phyloP scores from a whole-genome alignment of 345 rosid species.

The Capsella bursapastoris region DNA sequence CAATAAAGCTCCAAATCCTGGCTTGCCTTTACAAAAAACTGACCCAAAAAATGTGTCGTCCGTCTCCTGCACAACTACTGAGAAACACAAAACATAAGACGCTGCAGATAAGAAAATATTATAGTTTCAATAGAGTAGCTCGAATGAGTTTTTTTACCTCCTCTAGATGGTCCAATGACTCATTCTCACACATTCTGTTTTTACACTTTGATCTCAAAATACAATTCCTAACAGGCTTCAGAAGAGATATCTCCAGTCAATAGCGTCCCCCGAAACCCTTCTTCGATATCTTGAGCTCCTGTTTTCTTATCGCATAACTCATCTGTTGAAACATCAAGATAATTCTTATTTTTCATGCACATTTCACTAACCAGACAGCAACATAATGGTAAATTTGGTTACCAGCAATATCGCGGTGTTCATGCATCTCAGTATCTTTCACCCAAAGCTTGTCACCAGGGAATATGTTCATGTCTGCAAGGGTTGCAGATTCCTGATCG shows the following conservation, averaged over 20 bases:
- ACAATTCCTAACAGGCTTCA: slow-evolving; percentile 48
- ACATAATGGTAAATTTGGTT: slow-evolving; percentile 26
- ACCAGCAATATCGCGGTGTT: slow-evolving; percentile 98
- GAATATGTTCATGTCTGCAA: slow-evolving; percentile 93
- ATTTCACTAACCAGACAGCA: slow-evolving; percentile 11
- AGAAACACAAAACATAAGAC: slow-evolving; percentile 24
- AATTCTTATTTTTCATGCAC: not conserved
- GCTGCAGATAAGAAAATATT: not conserved
- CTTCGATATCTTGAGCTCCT: slow-evolving; percentile 64
- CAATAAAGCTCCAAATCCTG: slow-evolving; percentile 26
- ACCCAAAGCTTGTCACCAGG: slow-evolving; percentile 99
- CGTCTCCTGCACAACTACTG: slow-evolving; percentile 43
- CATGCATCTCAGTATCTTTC: slow-evolving; percentile 91
- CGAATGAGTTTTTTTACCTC: slow-evolving; percentile 21
- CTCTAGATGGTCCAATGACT: slow-evolving; percentile 30
- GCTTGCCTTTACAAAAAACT: slow-evolving; percentile 37
- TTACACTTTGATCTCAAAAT: slow-evolving; percentile 12
- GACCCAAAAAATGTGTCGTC: slow-evolving; percentile 35
- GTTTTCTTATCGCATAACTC: slow-evolving; percentile 76
- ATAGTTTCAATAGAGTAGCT: slow-evolving; percentile 18
- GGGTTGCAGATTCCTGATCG: slow-evolving; percentile 88
- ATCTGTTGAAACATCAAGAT: slow-evolving; percentile 56
- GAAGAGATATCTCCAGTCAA: slow-evolving; percentile 75
- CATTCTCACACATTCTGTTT: slow-evolving; percentile 13
- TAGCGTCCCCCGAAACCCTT: slow-evolving; percentile 91